phyloP scores from a whole-genome alignment of 305 asterid species.

The Coffea humblotiana region DNA sequence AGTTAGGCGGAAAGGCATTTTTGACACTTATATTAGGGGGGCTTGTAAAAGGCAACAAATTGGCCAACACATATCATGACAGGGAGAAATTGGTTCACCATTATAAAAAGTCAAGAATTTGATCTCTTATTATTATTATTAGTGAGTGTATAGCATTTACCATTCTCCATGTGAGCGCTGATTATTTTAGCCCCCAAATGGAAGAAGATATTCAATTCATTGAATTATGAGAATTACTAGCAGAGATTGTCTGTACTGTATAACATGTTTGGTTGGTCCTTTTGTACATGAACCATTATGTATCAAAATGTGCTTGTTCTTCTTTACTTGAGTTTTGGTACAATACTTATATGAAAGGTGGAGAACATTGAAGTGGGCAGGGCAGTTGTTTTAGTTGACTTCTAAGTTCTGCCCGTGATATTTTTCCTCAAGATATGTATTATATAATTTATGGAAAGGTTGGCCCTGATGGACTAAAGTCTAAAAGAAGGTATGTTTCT shows the following conservation, averaged over 20 bases:
- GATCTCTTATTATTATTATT: neutral
- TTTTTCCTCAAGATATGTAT: neutral
- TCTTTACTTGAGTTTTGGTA: too few species aligned
- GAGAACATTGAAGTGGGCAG: neutral
- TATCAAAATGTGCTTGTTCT: too few species aligned
- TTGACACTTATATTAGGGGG: neutral
- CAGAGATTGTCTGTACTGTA: slow-evolving; percentile 9
- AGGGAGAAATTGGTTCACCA: neutral
- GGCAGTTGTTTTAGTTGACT: neutral
- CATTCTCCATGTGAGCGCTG: neutral
- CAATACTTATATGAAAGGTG: too few species aligned
- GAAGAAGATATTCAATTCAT: neutral
- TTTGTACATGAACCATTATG: neutral
- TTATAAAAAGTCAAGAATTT: neutral
- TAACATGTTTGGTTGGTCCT: slow-evolving; percentile 9
- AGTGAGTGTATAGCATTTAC: neutral
- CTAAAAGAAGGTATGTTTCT: neutral
- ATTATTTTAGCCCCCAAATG: neutral
- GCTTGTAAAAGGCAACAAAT: neutral
- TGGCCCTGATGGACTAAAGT: neutral
- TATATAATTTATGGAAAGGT: neutral
- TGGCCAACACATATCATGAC: neutral
- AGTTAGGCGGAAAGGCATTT: neutral
- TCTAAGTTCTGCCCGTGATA: neutral
- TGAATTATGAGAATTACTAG: slow-evolving; percentile 7